Evolutionary conservation across 2,329 filamentous ascomycete genomes (phyloP).

Genomic region (Xylariomycetidae sp.): DNA sequence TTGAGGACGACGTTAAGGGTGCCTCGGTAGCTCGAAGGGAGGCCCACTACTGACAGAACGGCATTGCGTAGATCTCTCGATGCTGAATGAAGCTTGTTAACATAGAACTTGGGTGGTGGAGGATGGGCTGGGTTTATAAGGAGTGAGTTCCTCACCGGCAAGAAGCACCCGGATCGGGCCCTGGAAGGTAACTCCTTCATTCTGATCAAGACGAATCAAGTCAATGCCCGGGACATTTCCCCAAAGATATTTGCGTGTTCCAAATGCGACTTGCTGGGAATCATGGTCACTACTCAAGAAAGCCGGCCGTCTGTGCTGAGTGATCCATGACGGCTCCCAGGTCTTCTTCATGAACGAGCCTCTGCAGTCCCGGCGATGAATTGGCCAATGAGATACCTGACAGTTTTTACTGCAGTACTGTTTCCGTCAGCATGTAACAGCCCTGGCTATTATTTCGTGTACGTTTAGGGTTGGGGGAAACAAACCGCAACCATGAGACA

Average conservation of each 20-base stretch:
- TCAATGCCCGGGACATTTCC: neutral
- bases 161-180: neutral
- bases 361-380: neutral
- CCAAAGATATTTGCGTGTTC: neutral
- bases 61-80: neutral
- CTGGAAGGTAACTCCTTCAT: neutral
- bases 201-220: neutral
- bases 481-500: neutral
- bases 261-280: neutral
- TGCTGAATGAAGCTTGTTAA: neutral
- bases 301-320: neutral
- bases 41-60: neutral
- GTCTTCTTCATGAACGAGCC: neutral
- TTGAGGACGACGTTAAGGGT: conserved; percentile 3
- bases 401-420: neutral
- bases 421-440: neutral
- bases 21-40: neutral
- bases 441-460: neutral
- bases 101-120: neutral
- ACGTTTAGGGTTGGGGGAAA: neutral
- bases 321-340: neutral
- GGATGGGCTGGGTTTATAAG: no score
- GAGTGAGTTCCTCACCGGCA: neutral
- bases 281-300: neutral
- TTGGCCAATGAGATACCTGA: neutral